Base-by-base conservation (phyloP, 2,329 filamentous ascomycete genomes). In the Zymoseptoria crescenta region DNA sequence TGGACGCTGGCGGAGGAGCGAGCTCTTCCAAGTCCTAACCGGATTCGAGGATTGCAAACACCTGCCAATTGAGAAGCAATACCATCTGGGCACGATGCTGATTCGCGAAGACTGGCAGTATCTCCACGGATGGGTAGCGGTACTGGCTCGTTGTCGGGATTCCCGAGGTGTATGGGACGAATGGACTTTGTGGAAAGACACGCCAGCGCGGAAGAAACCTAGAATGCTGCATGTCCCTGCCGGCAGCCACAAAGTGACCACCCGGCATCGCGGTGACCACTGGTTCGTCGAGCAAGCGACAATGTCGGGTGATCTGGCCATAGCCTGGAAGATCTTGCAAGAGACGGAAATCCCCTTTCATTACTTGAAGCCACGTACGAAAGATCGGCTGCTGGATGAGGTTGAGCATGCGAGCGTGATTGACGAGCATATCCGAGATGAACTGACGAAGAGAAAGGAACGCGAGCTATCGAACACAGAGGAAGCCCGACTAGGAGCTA, bases 211-310 rank as follows among this genome's bases (percentile, higher is more conserved):
- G n/a, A 54, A 41, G 13, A 48, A 61, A 13, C 65, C 70, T 1
- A 68, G 59, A 53, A 59, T 56, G n/a, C 54, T 69, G 6, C 16
- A n/a, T 50, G 56, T 16, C 45, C 49, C 24, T 50, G 24, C 24
- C 8, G n/a, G 19, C 10, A 62, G 51, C 20, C 24, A 52, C 24
- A 9, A 8, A 29, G 51, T 67, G 50, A 71, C 64, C 8, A 69
- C 60, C n/a, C 67, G 60, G 35, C 56, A 57, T 24, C 66, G 70
- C 49, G 70, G 71, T 1, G 70, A 72, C 54, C 65, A 67, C 55
- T 72, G 69, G 68, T 74, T 73, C 56, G 30, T 73, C 8, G 72
- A 73, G 61, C 70, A 72, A 56, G 68, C 72, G 63, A 58, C 65
- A 0, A 61, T 63, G 52, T 57, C 68, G 8, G 72, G 68, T 16